Percentiles rank a stretch among this genome's conserved stretches.
Conservation (phyloP, 2,329 filamentous ascomycete genomes). For the Drechslerella coelobrocha region DNA sequence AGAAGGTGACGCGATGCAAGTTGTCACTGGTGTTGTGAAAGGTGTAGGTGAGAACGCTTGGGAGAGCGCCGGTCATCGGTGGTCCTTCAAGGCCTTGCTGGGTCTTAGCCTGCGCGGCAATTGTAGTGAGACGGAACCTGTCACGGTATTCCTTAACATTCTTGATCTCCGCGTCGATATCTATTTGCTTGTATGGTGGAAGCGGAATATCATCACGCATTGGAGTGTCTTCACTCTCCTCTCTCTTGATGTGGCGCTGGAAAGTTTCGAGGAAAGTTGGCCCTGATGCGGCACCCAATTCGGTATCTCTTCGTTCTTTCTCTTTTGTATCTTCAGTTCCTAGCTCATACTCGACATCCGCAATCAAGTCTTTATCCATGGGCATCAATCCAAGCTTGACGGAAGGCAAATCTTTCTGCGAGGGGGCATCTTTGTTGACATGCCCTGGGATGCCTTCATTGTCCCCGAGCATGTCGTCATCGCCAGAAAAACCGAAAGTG, state of each 20-base stretch:
- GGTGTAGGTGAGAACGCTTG: conserved; percentile 94
- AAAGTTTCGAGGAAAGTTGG: conserved; percentile 83
- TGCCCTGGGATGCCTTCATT: conserved; percentile 74
- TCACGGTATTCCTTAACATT: conserved; percentile 93
- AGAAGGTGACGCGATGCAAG: conserved; percentile 87
- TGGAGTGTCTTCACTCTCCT: conserved; percentile 84
- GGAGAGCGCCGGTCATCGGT: conserved; percentile 80
- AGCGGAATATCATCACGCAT: conserved; percentile 80
- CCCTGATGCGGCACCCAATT: conserved; percentile 62
- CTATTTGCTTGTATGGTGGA: conserved; percentile 83
- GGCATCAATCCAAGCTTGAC: conserved; percentile 82
- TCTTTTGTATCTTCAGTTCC: conserved; percentile 77
- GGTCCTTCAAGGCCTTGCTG: conserved; percentile 66
- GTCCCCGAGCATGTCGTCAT: conserved; percentile 67
- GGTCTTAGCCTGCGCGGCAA: conserved; percentile 27
- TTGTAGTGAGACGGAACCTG: conserved; percentile 73
- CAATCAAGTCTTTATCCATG: conserved; percentile 80
- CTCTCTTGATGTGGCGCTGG: conserved; percentile 85
- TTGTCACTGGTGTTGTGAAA: conserved; percentile 91
- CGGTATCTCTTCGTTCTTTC: conserved; percentile 51
- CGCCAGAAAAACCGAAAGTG: conserved; percentile 65
- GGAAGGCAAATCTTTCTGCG: conserved; percentile 65
- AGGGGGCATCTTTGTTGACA: conserved; percentile 69
- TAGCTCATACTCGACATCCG: conserved; percentile 85
- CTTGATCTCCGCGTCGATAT: conserved; percentile 92